These are phyloP conservation scores for Calocybe gambosa DNA, from an alignment of 1,284 basidiomycete genomes.

Conservation along the genomic window DNA sequence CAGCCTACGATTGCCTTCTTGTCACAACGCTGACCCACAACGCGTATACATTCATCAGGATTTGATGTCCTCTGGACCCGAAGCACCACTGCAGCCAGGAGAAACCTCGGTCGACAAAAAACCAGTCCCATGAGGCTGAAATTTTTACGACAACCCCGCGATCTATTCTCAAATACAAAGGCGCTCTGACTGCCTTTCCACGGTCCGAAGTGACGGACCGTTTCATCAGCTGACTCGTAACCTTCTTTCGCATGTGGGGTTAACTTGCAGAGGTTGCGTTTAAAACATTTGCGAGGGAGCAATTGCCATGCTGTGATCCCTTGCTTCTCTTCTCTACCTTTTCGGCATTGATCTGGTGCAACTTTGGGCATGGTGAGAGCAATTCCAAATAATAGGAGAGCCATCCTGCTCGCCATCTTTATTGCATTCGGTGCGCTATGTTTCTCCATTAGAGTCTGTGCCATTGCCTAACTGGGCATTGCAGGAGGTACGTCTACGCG, in stretches of 20 bases:
- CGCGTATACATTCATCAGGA: not conserved
- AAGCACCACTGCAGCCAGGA: not conserved
- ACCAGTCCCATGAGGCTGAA: too few relatives aligned
- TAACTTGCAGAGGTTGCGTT: constrained; percentile 2
- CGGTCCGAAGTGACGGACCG: constrained; percentile 16
- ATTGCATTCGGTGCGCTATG: constrained; percentile 36
- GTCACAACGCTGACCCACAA: not conserved
- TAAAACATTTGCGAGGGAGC: constrained; percentile 12
- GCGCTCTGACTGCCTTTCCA: not conserved
- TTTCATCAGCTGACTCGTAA: constrained; percentile 14
- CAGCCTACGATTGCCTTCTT: not conserved
- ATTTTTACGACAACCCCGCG: too few relatives aligned
- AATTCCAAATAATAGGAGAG: constrained; percentile 51
- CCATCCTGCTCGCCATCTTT: constrained; percentile 56
- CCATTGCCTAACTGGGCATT: constrained; percentile 2
- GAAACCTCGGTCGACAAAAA: not conserved
- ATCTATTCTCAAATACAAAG: not conserved
- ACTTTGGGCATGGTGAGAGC: constrained; percentile 22
- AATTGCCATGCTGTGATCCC: constrained; percentile 5
- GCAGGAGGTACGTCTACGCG: constrained; percentile 20
- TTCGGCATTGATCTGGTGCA: constrained; percentile 3
- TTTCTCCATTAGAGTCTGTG: constrained; percentile 19
- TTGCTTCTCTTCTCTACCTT: constrained; percentile 19
- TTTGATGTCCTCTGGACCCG: not conserved
- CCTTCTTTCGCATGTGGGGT: constrained; percentile 11